A percentile compares a stretch with the other conserved stretches of the same genome.
Evolutionary conservation across 495 filamentous ascomycete species (phyloP).

Genomic region (Copromyces sp.): DNA sequence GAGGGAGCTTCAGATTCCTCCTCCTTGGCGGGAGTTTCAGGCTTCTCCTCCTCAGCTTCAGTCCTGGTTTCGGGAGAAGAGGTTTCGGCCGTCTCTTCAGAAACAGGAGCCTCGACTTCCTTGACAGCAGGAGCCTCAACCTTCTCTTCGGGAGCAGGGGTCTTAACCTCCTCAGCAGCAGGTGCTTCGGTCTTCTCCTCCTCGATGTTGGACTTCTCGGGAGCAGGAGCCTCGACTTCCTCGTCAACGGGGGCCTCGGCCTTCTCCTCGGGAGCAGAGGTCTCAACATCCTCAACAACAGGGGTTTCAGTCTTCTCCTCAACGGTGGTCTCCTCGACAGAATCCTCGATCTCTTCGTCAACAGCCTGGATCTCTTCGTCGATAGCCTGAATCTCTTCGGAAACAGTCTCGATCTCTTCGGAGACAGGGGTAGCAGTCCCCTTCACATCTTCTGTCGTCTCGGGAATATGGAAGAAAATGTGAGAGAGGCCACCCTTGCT

Average conservation of each 20-base stretch:
- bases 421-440: neutral
- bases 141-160: constrained; percentile 1
- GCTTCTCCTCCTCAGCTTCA: neutral
- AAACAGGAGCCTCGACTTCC: neutral
- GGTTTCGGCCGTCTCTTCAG: neutral
- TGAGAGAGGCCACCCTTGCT: neutral
- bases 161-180: neutral
- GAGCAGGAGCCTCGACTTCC: neutral
- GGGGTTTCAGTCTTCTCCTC: neutral
- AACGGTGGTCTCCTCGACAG: neutral
- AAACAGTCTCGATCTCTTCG: constrained; percentile 1
- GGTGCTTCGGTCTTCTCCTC: neutral
- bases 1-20: neutral
- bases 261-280: neutral
- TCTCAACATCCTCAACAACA: neutral
- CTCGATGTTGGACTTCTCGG: neutral
- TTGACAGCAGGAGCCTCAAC: neutral
- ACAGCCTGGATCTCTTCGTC: neutral
- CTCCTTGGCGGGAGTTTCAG: neutral
- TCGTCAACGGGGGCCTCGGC: neutral
- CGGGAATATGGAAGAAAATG: neutral
- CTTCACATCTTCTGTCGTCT: neutral
- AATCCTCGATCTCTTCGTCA: neutral
- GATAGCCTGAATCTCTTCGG: neutral
- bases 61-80: neutral